Evolutionary conservation across 768 basidiomycete species (phyloP).

Genomic region (Pilatotrama ljubarskyi): DNA sequence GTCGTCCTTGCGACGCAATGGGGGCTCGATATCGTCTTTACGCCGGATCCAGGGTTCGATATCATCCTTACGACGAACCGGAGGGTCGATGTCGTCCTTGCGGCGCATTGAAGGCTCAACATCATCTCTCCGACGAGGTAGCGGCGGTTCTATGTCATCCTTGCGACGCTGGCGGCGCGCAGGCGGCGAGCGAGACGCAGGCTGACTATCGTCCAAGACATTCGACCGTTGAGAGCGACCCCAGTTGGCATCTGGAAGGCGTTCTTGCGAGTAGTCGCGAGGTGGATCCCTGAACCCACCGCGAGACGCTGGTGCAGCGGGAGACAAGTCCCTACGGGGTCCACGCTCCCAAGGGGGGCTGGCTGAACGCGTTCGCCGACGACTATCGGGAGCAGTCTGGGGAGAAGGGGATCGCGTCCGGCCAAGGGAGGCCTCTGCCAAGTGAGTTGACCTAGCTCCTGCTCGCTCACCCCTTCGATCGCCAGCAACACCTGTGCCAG

Average conservation of each 20-base stretch:
- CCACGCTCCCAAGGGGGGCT: slow-evolving; percentile 24
- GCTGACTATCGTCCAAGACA: neutral
- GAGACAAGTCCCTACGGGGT: slow-evolving; percentile 16
- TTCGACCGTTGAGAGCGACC: slow-evolving; percentile 4
- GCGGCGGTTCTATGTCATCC: slow-evolving; percentile 14
- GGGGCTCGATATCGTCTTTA: slow-evolving; percentile 14
- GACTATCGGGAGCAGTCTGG: slow-evolving; percentile 1
- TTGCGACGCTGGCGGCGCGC: slow-evolving; percentile 5
- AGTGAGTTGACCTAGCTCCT: neutral
- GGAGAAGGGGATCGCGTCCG: slow-evolving; percentile 11
- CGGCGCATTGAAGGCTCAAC: slow-evolving; percentile 10
- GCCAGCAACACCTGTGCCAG: neutral
- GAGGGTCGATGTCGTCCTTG: slow-evolving; percentile 11
- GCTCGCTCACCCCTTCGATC: slow-evolving; percentile 20
- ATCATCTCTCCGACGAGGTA: slow-evolving; percentile 12
- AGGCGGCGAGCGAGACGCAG: neutral
- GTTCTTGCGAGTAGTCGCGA: slow-evolving; percentile 8
- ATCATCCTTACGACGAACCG: slow-evolving; percentile 9
- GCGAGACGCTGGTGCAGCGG: slow-evolving; percentile 12
- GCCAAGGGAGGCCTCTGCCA: neutral
- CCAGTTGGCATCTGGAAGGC: slow-evolving; percentile 1
- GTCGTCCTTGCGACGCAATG: slow-evolving; percentile 14
- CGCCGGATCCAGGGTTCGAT: slow-evolving; percentile 9
- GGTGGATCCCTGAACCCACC: slow-evolving; percentile 13
- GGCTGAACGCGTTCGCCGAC: slow-evolving; percentile 19